Conservation (phyloP, 78 protist genomes). For the Dictyostelium firmibasis region DNA sequence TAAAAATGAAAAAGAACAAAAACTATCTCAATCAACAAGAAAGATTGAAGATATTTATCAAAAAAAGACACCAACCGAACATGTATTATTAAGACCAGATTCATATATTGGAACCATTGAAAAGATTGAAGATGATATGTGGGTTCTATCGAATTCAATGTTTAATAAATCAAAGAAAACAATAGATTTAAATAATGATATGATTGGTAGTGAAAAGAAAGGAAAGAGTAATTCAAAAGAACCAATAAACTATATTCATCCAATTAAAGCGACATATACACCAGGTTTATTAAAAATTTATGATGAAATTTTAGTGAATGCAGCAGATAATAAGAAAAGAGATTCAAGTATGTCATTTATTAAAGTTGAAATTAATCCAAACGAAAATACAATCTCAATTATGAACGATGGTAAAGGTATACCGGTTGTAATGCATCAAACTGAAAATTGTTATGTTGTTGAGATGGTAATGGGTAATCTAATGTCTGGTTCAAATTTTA, state of each 20-base stretch:
- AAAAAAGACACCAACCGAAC: constrained; percentile 95
- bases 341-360: constrained; percentile 92
- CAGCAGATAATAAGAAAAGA: constrained; percentile 97
- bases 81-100: constrained; percentile 98
- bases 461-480: constrained; percentile 98
- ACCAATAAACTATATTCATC: constrained; percentile 23
- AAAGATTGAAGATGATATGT: constrained; percentile 55
- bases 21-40: not conserved
- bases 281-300: constrained; percentile 99
- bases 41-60: constrained; percentile 89
- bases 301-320: constrained; percentile 99
- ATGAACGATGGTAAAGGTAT: constrained; percentile 98
- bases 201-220: no score
- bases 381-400: constrained; percentile 74
- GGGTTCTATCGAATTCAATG: constrained; percentile 72
- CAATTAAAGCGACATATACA: constrained; percentile 85
- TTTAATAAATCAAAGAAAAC: not conserved
- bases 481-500: constrained; percentile 93
- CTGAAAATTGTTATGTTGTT: constrained; percentile 94
- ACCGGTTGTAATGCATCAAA: constrained; percentile 96
- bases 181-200: not conserved
- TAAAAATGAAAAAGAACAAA: not conserved
- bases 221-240: not conserved
- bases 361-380: constrained; percentile 87
- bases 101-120: constrained; percentile 96